A percentile compares a stretch with the other conserved stretches of the same genome.
phyloP scores from a whole-genome alignment of 2,329 filamentous ascomycete genomes.

The Xylaria sp. region DNA sequence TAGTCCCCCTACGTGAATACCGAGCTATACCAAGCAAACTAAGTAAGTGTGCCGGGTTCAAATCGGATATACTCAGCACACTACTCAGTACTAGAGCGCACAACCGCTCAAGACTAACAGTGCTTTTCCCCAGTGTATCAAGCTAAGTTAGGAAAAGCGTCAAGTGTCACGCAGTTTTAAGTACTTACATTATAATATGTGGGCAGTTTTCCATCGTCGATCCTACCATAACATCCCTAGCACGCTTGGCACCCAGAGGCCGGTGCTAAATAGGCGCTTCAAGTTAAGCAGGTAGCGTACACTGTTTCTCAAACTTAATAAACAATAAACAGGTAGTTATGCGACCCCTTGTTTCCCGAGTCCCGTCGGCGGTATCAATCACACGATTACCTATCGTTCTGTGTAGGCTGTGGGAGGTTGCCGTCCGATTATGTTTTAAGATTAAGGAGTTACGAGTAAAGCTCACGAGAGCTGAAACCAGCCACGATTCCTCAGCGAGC shows the following conservation, averaged over 20 bases:
- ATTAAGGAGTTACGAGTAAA: slow-evolving; percentile 2
- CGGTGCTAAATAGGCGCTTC: background rate
- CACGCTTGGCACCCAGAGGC: slow-evolving; percentile 4
- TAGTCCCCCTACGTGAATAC: slow-evolving; percentile 5
- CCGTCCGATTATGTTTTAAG: background rate
- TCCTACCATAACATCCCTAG: slow-evolving; percentile 5
- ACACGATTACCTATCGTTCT: background rate
- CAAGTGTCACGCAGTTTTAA: slow-evolving; percentile 12
- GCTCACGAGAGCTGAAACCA: slow-evolving; percentile 12
- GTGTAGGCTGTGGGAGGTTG: background rate
- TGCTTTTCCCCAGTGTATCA: slow-evolving; percentile 5
- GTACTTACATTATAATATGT: too few species aligned
- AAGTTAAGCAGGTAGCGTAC: background rate
- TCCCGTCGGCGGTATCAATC: background rate
- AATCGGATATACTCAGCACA: too few species aligned
- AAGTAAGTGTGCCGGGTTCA: too few species aligned
- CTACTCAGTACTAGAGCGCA: background rate
- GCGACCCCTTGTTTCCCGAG: background rate
- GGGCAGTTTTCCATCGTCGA: too few species aligned
- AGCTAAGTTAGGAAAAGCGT: slow-evolving; percentile 22
- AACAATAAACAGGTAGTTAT: background rate
- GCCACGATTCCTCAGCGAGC: background rate
- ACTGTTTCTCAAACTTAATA: background rate
- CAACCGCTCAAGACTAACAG: slow-evolving; percentile 9
- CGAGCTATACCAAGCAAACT: too few species aligned